These are phyloP conservation scores for Penicillium decumbens DNA, from an alignment of 2,329 filamentous ascomycete genomes.

Conservation along the genomic window DNA sequence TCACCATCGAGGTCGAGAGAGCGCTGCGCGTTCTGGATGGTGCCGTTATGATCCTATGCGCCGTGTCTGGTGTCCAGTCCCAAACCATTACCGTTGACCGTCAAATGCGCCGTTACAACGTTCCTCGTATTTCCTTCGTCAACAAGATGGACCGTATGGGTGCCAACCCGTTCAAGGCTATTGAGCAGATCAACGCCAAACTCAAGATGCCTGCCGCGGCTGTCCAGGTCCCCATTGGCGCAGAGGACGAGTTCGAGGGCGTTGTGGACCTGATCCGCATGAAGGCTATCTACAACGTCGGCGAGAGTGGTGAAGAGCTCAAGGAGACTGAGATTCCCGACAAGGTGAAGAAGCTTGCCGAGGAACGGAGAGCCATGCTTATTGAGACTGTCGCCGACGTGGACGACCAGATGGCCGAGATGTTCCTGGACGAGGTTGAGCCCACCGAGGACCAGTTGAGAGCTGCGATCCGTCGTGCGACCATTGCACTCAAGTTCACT, in stretches of 20 bases:
- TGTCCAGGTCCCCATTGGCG: slow-evolving; percentile 88
- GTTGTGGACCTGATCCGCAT: slow-evolving; percentile 90
- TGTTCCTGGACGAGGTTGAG: slow-evolving; percentile 81
- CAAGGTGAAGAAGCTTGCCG: slow-evolving; percentile 68
- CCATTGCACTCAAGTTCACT: slow-evolving; percentile 83
- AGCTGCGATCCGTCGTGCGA: slow-evolving; percentile 83
- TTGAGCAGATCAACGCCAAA: slow-evolving; percentile 97
- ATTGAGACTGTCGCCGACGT: slow-evolving; percentile 96
- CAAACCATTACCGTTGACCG: slow-evolving; percentile 98
- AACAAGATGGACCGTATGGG: slow-evolving; percentile 99
- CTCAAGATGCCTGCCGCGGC: slow-evolving; percentile 89
- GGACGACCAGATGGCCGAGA: slow-evolving; percentile 93
- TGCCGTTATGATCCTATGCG: slow-evolving; percentile 97
- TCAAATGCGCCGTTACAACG: slow-evolving; percentile 97
- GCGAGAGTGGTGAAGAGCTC: slow-evolving; percentile 71
- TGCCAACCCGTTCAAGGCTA: slow-evolving; percentile 93
- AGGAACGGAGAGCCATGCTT: slow-evolving; percentile 76
- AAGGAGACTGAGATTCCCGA: slow-evolving; percentile 73
- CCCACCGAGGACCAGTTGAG: slow-evolving; percentile 81
- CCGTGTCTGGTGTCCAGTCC: slow-evolving; percentile 92
- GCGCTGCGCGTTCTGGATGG: slow-evolving; percentile 92
- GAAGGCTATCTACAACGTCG: slow-evolving; percentile 91
- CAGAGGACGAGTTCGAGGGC: slow-evolving; percentile 85
- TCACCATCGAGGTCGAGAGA: slow-evolving; percentile 97
- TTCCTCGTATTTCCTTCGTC: slow-evolving; percentile 90